Base-by-base conservation (phyloP, 2,329 filamentous ascomycete genomes). In the Trichoderma aggressivum region DNA sequence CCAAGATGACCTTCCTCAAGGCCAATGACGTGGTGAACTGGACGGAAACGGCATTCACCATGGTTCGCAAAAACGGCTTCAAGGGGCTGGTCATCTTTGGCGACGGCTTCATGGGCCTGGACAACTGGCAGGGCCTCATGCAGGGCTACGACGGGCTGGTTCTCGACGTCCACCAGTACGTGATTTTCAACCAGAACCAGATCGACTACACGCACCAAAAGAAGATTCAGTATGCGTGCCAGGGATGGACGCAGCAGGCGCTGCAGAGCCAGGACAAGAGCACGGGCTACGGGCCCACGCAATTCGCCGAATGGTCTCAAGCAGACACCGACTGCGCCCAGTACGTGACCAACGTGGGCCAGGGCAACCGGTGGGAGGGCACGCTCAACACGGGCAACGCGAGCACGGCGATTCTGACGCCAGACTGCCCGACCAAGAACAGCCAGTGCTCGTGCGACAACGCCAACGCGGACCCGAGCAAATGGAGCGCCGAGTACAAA, bases 81-180 rank as follows among this genome's bases (percentile, higher is more conserved):
- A 85, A 85, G 62, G 89, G 91, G 39, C 84, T 89, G 50, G 82
- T 98, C 70, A 90, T 97, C 50, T 96, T 99, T 77, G 95, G 94
- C 70, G 96, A 99, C 81, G 96, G 96, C 28, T 99, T 99, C 85
- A 89, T 97, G 82, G 95, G 95, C 12, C 88, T 98, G 5, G 86
- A 87, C 75, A 95, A 97, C 78, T 99, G 96, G 96, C 90, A 97
- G 79, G 93, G 93, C 53, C 87, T 92, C 79, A 87, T 98, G 75
- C 88, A 91, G 75, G 86, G 87, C 26, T 87, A 92, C 78, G 86
- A 91, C 60, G 88, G 90, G 74, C 85, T 98, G 74, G 88, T 97
- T 21, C 89, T 99, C n/a, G 96, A 99, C 81, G 96, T 97, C 47
- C 96, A 99, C 82, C 95, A 98, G 81, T 99, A 99, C 81, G 93